A percentile compares a stretch with the other conserved stretches of the same genome.
phyloP scores from a whole-genome alignment of 805 yeast species.

The Nakazawaea ambrosiae region DNA sequence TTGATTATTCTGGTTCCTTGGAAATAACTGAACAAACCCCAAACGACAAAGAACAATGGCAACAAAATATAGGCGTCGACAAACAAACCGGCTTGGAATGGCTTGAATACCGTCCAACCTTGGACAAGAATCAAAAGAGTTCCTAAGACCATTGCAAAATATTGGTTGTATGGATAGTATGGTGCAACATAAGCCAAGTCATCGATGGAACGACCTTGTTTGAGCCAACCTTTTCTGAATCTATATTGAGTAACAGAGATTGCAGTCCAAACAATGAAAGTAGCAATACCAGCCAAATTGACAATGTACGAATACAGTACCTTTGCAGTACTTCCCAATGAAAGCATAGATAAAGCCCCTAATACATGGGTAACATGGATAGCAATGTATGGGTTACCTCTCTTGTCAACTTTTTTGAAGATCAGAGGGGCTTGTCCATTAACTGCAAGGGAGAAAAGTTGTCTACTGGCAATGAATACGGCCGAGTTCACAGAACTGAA shows the following conservation, averaged over 20 bases:
- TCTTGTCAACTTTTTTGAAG: slow-evolving; percentile 41
- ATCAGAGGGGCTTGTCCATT: slow-evolving; percentile 53
- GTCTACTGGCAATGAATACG: slow-evolving; percentile 62
- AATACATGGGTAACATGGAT: slow-evolving; percentile 45
- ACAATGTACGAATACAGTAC: slow-evolving; percentile 54
- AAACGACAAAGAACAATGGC: slow-evolving; percentile 45
- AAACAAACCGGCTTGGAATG: slow-evolving; percentile 48
- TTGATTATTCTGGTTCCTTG: slow-evolving; percentile 24
- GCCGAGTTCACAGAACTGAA: slow-evolving; percentile 66
- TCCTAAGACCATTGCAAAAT: slow-evolving; percentile 41
- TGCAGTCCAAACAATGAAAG: slow-evolving; percentile 62
- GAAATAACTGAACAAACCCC: slow-evolving; percentile 17
- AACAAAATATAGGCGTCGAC: slow-evolving; percentile 58
- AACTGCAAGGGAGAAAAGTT: slow-evolving; percentile 56
- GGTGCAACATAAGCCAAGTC: slow-evolving; percentile 49
- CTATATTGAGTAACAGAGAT: slow-evolving; percentile 50
- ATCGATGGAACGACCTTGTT: slow-evolving; percentile 31
- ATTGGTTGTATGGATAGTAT: slow-evolving; percentile 46
- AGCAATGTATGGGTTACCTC: slow-evolving; percentile 62
- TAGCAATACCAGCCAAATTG: slow-evolving; percentile 58
- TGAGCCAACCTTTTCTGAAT: slow-evolving; percentile 42
- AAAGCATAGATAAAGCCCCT: slow-evolving; percentile 52
- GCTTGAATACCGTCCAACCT: slow-evolving; percentile 59
- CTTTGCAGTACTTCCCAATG: slow-evolving; percentile 51
- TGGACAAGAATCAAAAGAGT: slow-evolving; percentile 51